Conservation (phyloP, 768 basidiomycete genomes). For the Kockovaella imperatae region DNA sequence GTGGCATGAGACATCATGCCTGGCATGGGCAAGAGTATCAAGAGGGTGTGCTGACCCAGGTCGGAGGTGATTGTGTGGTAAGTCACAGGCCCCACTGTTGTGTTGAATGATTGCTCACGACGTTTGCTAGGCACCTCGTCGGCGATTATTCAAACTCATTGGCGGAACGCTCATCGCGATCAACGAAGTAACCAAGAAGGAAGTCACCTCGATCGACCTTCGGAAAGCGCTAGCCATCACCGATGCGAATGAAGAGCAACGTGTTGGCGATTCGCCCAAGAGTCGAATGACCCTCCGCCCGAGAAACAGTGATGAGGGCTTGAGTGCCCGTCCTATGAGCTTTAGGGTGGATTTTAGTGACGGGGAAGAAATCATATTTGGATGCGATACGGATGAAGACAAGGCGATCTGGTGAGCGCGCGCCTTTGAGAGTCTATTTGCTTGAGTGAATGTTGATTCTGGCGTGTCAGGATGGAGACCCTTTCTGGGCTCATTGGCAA, state of each 20-base stretch:
- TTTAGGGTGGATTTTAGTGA: conserved; percentile 64
- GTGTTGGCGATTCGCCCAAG: conserved; percentile 10
- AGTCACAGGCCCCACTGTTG: conserved; percentile 39
- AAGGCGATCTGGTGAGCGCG: conserved; percentile 67
- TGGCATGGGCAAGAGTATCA: conserved; percentile 94
- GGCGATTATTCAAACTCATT: conserved; percentile 62
- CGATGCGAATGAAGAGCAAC: conserved; percentile 54
- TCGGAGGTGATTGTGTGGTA: conserved; percentile 85
- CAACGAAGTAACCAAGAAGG: conserved; percentile 86
- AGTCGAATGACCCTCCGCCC: conserved; percentile 13
- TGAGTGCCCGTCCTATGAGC: conserved; percentile 50
- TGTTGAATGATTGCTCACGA: neutral
- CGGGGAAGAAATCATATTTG: conserved; percentile 76
- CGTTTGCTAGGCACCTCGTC: conserved; percentile 49
- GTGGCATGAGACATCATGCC: conserved; percentile 76
- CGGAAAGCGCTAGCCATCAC: conserved; percentile 70
- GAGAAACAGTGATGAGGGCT: conserved; percentile 23
- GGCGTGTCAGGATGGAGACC: conserved; percentile 64
- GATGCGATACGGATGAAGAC: conserved; percentile 81
- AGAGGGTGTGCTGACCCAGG: conserved; percentile 85
- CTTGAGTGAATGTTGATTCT: conserved; percentile 1
- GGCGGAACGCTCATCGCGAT: conserved; percentile 58
- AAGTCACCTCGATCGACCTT: conserved; percentile 81
- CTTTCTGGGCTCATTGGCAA: conserved; percentile 74
- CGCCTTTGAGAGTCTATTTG: neutral